phyloP scores from a whole-genome alignment of 768 basidiomycete genomes.

The Kwoniella heveanensis region DNA sequence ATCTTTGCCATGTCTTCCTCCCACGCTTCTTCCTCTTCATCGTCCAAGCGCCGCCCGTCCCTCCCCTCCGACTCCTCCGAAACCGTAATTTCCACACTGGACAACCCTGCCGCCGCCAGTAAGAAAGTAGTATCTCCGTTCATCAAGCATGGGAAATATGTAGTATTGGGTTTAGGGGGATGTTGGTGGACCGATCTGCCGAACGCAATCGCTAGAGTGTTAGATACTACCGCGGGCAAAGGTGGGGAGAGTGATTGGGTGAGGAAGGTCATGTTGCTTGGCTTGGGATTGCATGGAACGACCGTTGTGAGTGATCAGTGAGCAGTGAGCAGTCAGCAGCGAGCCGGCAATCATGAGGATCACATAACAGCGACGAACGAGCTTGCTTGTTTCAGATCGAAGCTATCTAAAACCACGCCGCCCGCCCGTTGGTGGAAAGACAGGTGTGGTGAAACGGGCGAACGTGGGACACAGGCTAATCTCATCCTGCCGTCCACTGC shows the following conservation, averaged over 20 bases:
- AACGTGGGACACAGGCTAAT: too few species aligned
- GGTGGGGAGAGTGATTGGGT: conserved; percentile 15
- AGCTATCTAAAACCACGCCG: too few species aligned
- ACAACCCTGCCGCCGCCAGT: not conserved
- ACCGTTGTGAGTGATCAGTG: conserved; percentile 47
- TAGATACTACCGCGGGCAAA: conserved; percentile 25
- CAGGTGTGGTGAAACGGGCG: too few species aligned
- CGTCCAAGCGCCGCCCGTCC: conserved; percentile 13
- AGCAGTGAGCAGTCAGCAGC: too few species aligned
- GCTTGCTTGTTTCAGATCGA: not conserved
- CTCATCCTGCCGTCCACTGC: too few species aligned
- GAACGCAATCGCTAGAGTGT: conserved; percentile 17
- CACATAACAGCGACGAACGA: too few species aligned
- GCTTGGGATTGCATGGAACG: conserved; percentile 36
- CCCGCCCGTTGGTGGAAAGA: too few species aligned
- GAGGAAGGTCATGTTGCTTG: conserved; percentile 35
- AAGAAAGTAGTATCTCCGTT: conserved; percentile 6
- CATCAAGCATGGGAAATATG: conserved; percentile 52
- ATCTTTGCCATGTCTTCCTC: not conserved
- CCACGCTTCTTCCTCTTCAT: not conserved
- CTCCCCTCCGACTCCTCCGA: conserved; percentile 18
- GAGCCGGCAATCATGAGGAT: too few species aligned
- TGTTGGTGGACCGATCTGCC: conserved; percentile 43
- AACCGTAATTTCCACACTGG: conserved; percentile 7
- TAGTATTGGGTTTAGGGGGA: conserved; percentile 37